Conservation (phyloP, 352 stramenopile genomes). For the Phytophthora colocasiae region DNA sequence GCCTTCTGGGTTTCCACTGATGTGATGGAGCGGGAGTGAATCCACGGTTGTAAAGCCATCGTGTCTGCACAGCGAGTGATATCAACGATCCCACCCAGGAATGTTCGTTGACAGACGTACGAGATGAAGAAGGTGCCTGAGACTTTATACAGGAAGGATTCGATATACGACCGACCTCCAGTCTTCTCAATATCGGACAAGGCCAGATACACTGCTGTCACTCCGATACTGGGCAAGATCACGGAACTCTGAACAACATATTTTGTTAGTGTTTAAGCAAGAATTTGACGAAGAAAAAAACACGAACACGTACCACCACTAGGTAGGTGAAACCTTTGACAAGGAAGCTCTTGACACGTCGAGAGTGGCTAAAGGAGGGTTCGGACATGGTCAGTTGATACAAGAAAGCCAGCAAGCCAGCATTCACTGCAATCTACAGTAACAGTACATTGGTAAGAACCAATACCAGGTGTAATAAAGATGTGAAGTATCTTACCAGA, state of each 20-base stretch:
- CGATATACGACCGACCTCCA: conserved; percentile 65
- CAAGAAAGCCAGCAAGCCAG: conserved; percentile 72
- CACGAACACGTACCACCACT: conserved; percentile 56
- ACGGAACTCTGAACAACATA: conserved; percentile 63
- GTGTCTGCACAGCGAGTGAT: conserved; percentile 72
- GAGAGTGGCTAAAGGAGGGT: conserved; percentile 70
- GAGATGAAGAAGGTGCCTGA: conserved; percentile 90
- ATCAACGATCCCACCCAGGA: conserved; percentile 77
- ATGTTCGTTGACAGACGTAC: conserved; percentile 84
- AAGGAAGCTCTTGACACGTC: conserved; percentile 73
- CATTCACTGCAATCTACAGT: conserved; percentile 77
- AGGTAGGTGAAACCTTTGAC: conserved; percentile 83
- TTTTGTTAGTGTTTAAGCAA: not conserved
- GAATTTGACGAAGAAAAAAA: no score
- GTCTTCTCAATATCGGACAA: conserved; percentile 62
- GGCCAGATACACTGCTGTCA: conserved; percentile 80
- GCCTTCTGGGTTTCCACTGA: conserved; percentile 57
- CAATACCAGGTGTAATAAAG: not conserved
- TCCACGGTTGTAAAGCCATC: conserved; percentile 74
- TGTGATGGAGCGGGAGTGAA: conserved; percentile 69
- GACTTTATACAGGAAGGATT: conserved; percentile 86
- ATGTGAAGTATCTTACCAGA: conserved; percentile 44
- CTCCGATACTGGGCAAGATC: conserved; percentile 79
- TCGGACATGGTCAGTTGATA: conserved; percentile 77
- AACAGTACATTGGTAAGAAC: conserved; percentile 1